Base-by-base conservation (phyloP, 805 yeast genomes). In the Spathaspora girioi region DNA sequence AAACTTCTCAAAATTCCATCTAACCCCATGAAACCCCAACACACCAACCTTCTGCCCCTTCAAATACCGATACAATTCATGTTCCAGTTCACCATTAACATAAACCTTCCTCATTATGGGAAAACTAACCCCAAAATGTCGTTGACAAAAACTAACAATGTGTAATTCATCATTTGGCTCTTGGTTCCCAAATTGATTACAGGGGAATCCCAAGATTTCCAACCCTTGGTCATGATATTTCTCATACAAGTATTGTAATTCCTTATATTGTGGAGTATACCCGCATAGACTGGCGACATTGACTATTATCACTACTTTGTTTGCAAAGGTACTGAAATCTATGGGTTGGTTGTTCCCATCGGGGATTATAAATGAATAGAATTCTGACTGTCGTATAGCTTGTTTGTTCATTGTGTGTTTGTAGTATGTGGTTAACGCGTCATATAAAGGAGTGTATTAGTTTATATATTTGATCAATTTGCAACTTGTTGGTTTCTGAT, bases 261-360 rank as follows among this genome's bases (percentile, higher is more conserved):
- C 93, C 49, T 75, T 70, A 66, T 86, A 87, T 67, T 90, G 96
- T 51, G 87, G 84, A 3, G 94, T 84, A 69, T 82, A 83, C 5
- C 76, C 75, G 56, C 96, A 89, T 70, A 89, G 86, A 63, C 94
- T 86, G 15, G 97, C 97, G 38, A 89, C 93, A 67, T 90, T 90
- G 54, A 91, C 96, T 51, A 91, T 76, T 43, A 90, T 67, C 15
- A 91, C 92, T 43, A 86, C 96, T 67, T 90, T 87, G 42, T 93
- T 96, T 66, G 85, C 78, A 52, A 87, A 73, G 53, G 83, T 71
- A 43, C 68, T 59, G 59, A 90, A 83, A 27, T 86, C 78, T 66
- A 73, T 85, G 18, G 80, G 80, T 56, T 82, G 63, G 35, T 85
- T 86, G 46, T 76, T 73, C 63, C 77, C 76, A 71, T 86, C 89